Conservation (phyloP, 2,329 filamentous ascomycete species). For the Cylindrodendrum hubeiense region DNA sequence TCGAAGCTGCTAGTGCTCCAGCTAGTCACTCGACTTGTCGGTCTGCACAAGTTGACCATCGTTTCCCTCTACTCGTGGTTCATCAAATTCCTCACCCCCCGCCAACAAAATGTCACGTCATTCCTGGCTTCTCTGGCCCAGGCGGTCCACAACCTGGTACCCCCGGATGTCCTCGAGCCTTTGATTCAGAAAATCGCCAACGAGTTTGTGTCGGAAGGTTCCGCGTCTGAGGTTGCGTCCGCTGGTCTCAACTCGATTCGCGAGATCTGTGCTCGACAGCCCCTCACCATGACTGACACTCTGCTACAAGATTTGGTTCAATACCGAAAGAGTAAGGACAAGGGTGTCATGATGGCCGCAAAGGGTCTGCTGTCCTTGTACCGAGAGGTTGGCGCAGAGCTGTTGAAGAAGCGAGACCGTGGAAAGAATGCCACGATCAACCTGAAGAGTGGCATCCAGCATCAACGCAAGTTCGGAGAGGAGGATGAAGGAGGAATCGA, state of each 20-base stretch:
- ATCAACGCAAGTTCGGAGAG: slow-evolving; percentile 85
- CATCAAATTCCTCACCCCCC: slow-evolving; percentile 89
- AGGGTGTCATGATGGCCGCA: slow-evolving; percentile 98
- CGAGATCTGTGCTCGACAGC: slow-evolving; percentile 92
- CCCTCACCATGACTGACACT: slow-evolving; percentile 95
- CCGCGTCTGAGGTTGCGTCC: slow-evolving; percentile 89
- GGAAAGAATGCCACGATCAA: slow-evolving; percentile 92
- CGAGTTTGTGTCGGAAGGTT: slow-evolving; percentile 96
- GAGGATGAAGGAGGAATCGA: slow-evolving; percentile 86
- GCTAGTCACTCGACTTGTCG: slow-evolving; percentile 89
- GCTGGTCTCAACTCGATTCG: slow-evolving; percentile 95
- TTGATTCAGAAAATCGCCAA: slow-evolving; percentile 96
- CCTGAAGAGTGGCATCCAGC: slow-evolving; percentile 79
- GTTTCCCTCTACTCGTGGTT: slow-evolving; percentile 97
- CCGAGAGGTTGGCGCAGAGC: slow-evolving; percentile 88
- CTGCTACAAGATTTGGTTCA: slow-evolving; percentile 95
- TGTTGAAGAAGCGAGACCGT: slow-evolving; percentile 89
- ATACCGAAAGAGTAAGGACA: slow-evolving; percentile 98
- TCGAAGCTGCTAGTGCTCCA: slow-evolving; percentile 92
- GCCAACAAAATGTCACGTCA: slow-evolving; percentile 90
- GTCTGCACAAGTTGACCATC: slow-evolving; percentile 91
- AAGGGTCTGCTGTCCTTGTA: slow-evolving; percentile 92
- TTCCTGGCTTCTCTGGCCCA: slow-evolving; percentile 94
- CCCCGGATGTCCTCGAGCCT: slow-evolving; percentile 91
- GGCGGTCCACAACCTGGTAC: slow-evolving; percentile 90